Evolutionary conservation across 73 alveolate genomes (phyloP), one percentile per base, ranked within the genome.

Genomic region (Uronychia binucleata): DNA sequence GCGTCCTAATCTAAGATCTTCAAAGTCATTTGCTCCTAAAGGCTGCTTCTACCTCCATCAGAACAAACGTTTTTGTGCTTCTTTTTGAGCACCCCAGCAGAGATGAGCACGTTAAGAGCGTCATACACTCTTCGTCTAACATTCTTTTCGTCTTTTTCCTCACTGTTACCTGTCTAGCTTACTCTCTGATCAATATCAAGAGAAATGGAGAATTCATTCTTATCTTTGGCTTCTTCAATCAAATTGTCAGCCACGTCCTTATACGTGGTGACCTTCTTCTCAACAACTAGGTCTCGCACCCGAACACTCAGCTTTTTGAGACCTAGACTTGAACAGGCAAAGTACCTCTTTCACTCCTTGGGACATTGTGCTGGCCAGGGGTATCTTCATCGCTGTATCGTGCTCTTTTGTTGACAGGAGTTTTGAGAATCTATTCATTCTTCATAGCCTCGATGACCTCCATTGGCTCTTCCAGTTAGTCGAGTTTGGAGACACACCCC

Each of bases 91-190:
- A 96, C 95, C 31, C 94, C 95, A 5, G 95, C 91, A 0, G 98
- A 97, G 33, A 88, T 95, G 59, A 96, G 88, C 13, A 96, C 98
- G 85, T 95, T 96, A 19, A 96, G 91, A 1, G 99, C 98, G 77
- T 95, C 98, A 77, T 96, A 96, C 0, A 96, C 98, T 86, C 99
- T 86, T 79, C 99, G 83, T 77, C 97, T 93, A 33, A 96, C 94
- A 81, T 95, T 96, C 74, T 95, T 87, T 74, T 95, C 98, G 78
- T 93, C 98, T 86, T 95, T 95, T 58, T 77, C 34, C 34, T 86
- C 59, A n/a, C 74, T 59, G 28, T 31, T 35, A 31, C 11, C 34
- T 57, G 57, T 87, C 28, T n/a, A n/a, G n/a, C n/a, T n/a, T n/a
- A n/a, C n/a, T n/a, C n/a, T n/a, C n/a, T n/a, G n/a, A n/a, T n/a